Conservation (phyloP, 805 yeast species). For the Cyberlindnera americana region DNA sequence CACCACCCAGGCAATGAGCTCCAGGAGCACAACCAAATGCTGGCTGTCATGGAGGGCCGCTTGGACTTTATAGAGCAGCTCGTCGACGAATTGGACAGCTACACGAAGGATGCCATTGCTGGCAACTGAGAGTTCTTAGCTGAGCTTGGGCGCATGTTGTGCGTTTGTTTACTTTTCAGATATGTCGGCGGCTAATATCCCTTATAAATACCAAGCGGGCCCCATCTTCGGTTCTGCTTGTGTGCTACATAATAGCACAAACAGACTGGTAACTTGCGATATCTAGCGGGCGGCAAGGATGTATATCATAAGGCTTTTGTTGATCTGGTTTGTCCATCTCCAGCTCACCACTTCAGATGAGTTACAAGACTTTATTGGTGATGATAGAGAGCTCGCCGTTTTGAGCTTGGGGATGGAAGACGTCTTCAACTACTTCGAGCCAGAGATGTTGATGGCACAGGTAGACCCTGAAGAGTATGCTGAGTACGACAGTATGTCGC, state of each 20-base stretch:
- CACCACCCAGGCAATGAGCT: slow-evolving; percentile 32
- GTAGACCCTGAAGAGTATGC: slow-evolving; percentile 10
- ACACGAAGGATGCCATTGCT: slow-evolving; percentile 9
- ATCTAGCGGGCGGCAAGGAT: no score
- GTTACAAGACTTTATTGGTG: slow-evolving; percentile 13
- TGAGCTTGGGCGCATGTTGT: background rate
- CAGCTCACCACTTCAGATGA: slow-evolving; percentile 2
- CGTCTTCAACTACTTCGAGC: slow-evolving; percentile 15
- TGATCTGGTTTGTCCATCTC: background rate
- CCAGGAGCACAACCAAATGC: slow-evolving; percentile 9
- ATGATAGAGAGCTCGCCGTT: slow-evolving; percentile 14
- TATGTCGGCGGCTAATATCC: slow-evolving; percentile 17
- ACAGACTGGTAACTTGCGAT: no score
- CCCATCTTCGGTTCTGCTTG: background rate
- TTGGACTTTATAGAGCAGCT: slow-evolving; percentile 19
- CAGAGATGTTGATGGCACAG: slow-evolving; percentile 12
- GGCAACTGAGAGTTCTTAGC: no score
- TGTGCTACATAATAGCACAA: no score
- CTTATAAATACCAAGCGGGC: background rate
- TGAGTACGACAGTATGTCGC: slow-evolving; percentile 9
- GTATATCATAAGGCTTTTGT: slow-evolving; percentile 4
- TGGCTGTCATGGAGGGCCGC: slow-evolving; percentile 15
- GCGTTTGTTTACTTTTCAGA: slow-evolving; percentile 11
- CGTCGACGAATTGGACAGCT: slow-evolving; percentile 19
- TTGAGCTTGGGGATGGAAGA: slow-evolving; percentile 15